Base-by-base conservation (phyloP, 2,329 filamentous ascomycete genomes). In the Ploettnerulaceae sp. region DNA sequence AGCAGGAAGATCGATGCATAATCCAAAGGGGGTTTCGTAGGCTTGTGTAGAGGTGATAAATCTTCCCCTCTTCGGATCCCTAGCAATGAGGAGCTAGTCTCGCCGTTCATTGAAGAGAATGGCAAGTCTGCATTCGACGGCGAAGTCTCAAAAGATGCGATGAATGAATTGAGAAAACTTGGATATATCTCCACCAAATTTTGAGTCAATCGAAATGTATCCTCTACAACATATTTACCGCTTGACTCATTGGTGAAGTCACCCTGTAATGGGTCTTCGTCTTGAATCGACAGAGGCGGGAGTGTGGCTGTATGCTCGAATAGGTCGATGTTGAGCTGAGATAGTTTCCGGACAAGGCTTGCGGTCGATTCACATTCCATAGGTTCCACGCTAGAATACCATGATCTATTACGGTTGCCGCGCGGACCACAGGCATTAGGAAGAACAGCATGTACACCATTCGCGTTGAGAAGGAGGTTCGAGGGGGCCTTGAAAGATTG, bases 121-220 rank as follows among this genome's bases (percentile, higher is more conserved):
- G n/a, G n/a, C n/a, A 33, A 42, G 18, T 21, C 29, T 3, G 14
- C 40, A 8, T 41, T 33, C 29, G 47, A 32, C 22, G 20, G 31
- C 4, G 51, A 44, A 14, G 15, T n/a, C 22, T 44, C 20, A 5
- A 25, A 24, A 4, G 24, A 5, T 14, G 11, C 42, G 5, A 54
- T 36, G 34, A 57, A 57, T 5, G 41, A 28, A 8, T 41, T 29
- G 9, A 58, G 22, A 20, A 57, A 58, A 2, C 11, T 36, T 2
- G 56, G 57, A 40, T 60, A 57, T 32, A 60, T 40, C 20, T 58
- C 52, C 6, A 59, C 51, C 5, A 58, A 33, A 3, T 21, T 26
- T 47, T 58, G 55, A 2, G 56, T 60, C 9, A 53, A 32, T 8
- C 34, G 32, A 21, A 57, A 52, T 2, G 55, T 55, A 1, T 57